Evolutionary conservation across 208 protist genomes (phyloP), one percentile per base, ranked within the genome.

Genomic region (Leishmania gerbilli): DNA sequence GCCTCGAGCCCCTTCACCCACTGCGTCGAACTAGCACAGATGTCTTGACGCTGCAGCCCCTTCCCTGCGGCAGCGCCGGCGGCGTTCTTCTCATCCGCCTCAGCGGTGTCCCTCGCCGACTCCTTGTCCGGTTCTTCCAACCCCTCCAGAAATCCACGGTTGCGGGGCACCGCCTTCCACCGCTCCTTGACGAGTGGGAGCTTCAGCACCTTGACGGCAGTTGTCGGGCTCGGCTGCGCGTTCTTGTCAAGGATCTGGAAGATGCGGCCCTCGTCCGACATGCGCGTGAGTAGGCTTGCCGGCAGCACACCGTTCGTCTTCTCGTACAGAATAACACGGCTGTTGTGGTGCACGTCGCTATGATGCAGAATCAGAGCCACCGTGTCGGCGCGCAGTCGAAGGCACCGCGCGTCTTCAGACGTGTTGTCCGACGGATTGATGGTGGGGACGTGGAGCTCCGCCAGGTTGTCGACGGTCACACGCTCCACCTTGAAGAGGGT

Each of bases 281-380:
- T 83, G 47, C 96, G 95, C 11, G 91, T 90, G 45, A 98, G 89
- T 24, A 98, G 76, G 65, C 87, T 87, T 9, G 93, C 93, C 11
- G 85, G 80, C 31, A 98, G 72, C 37, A 95, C 77, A n/a, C 96
- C 95, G 76, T 96, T 97, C 21, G 91, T 97, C 53, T 87, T 85
- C 40, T 98, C 94, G 77, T 94, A 97, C 42, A 91, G 34, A 19
- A 98, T 68, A 47, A 97, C 90, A 56, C 88, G 91, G 64, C 91
- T 95, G 77, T 88, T 87, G 84, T 89, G 84, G 68, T 93, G 87
- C 34, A 98, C 91, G 78, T 98, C 90, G 82, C 89, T 89, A 86
- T 97, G 93, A 83, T 96, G 91, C 37, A 98, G 74, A 45, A 98
- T 91, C 27, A 97, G 89, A n/a, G 94, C 94, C 31, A 97, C 45